A percentile compares a stretch with the other conserved stretches of the same genome.
These are phyloP conservation scores for Ruellia speciosa DNA, from an alignment of 305 asterid species.

Conservation along the genomic window DNA sequence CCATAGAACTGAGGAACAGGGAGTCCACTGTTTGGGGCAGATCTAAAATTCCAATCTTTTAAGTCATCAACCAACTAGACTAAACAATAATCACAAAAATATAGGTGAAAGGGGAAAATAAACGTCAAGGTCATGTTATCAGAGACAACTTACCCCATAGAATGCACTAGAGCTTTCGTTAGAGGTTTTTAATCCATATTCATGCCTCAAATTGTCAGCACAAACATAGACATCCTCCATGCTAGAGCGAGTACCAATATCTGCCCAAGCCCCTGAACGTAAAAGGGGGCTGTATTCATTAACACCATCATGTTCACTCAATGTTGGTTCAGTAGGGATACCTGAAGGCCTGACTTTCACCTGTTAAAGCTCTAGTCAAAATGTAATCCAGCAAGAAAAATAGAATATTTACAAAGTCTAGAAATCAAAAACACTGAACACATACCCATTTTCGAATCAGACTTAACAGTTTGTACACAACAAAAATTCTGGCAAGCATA, in stretches of 20 bases:
- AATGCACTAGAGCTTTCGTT: conserved; percentile 55
- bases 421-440: not conserved
- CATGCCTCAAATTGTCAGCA: conserved; percentile 55
- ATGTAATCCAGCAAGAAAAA: conserved; percentile 3
- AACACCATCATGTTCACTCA: conserved; percentile 34
- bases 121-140: not conserved
- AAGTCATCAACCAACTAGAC: not conserved
- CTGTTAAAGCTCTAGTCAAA: conserved; percentile 39
- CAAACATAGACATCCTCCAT: conserved; percentile 87
- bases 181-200: conserved; percentile 34
- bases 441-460: conserved; percentile 3
- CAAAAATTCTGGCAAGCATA: too few species aligned
- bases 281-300: conserved; percentile 47
- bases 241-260: conserved; percentile 67
- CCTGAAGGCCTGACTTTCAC: conserved; percentile 37
- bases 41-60: not conserved
- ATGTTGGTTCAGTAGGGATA: conserved; percentile 35
- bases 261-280: conserved; percentile 92
- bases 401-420: conserved; percentile 6
- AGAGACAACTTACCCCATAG: conserved; percentile 66
- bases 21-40: not conserved
- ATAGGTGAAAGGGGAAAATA: not conserved
- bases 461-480: not conserved
- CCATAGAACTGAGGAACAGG: not conserved
- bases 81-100: not conserved